phyloP scores from a whole-genome alignment of 2,329 filamentous ascomycete species.

The Microdochium paspali region DNA sequence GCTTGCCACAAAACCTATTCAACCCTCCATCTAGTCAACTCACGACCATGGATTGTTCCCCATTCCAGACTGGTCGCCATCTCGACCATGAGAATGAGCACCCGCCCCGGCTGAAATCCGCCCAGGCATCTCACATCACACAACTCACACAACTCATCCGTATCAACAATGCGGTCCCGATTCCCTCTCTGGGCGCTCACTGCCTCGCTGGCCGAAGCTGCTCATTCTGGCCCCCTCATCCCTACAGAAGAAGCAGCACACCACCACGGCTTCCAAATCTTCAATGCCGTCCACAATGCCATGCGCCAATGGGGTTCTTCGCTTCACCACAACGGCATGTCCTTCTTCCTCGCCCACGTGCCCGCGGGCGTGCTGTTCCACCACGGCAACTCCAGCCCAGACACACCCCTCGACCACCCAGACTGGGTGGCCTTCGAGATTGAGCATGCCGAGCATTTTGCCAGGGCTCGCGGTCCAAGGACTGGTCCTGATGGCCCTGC shows the following conservation, averaged over 20 bases:
- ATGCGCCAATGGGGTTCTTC: constrained; percentile 55
- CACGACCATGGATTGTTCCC: too few relatives aligned
- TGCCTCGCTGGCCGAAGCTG: too few relatives aligned
- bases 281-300: constrained; percentile 52
- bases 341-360: constrained; percentile 46
- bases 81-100: too few relatives aligned
- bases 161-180: too few relatives aligned
- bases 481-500: not conserved
- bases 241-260: constrained; percentile 2
- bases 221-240: not conserved
- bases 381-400: constrained; percentile 35
- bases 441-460: constrained; percentile 51
- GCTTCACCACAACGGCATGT: constrained; percentile 54
- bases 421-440: constrained; percentile 57
- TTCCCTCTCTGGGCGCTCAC: too few relatives aligned
- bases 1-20: too few relatives aligned
- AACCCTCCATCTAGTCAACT: too few relatives aligned
- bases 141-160: too few relatives aligned
- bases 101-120: too few relatives aligned
- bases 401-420: constrained; percentile 32
- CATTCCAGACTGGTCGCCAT: too few relatives aligned
- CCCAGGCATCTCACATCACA: too few relatives aligned
- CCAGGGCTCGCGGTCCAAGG: constrained; percentile 10
- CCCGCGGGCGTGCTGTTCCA: constrained; percentile 46
- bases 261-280: constrained; percentile 39